Base-by-base conservation (phyloP, 75 land plant genomes). In the Larix kaempferi region DNA sequence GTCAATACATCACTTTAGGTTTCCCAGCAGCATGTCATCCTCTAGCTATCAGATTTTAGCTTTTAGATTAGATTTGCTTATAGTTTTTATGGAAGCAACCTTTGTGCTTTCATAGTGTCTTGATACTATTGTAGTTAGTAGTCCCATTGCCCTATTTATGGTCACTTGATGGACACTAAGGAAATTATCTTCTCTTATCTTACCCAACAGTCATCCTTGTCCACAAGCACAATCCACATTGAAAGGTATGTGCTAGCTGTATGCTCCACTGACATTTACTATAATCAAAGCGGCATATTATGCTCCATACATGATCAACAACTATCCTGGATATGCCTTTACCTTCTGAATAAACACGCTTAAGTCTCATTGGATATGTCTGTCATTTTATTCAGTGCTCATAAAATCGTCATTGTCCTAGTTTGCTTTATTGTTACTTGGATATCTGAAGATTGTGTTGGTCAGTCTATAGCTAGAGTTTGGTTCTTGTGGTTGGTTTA, bases 401-500 rank as follows among this genome's bases (percentile, higher is more conserved):
- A 57, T 41, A 63, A 16, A n/a, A 63, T 75, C 3, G 29, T 75
- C 74, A 57, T 57, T 73, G 23, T n/a, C 33, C 23, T 73, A 17
- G 23, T 37, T 37, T 73, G 10, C 26, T 22, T 15, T 73, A 44
- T 44, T 44, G 49, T 44, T 44, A 44, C 49, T 6, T 44, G 49
- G 49, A 44, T 44, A 17, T 73, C 74, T 22, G 22, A 41, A 25
- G 35, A 44, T 27, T 22, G 74, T 73, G 27, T 6, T 39, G 16
- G 26, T 16, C 5, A 19, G 52, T 41, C 25, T 25, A 29, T 29
- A 41, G 52, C 29, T 23, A 22, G 27, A 52, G 57, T 44, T 13
- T 41, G 21, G 75, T 41, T 44, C 17, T 44, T 73, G 58, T 73
- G 57, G 23, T 44, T 73, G 75, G 5, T 64, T 13, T 29, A 64